Base-by-base conservation (phyloP, 495 filamentous ascomycete species). In the Saxispiralis lemnorum region DNA sequence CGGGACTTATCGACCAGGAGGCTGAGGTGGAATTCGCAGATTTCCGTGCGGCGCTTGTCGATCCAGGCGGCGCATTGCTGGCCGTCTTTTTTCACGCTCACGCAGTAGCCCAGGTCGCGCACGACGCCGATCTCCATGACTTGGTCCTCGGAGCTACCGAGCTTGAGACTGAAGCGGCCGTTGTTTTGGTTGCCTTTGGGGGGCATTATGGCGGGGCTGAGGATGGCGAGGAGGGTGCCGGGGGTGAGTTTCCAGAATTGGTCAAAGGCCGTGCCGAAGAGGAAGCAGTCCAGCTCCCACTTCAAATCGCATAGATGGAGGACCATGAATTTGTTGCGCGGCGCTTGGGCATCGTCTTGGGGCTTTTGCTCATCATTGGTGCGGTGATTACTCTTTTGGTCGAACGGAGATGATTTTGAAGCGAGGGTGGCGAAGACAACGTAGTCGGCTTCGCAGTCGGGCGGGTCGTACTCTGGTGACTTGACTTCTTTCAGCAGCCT, bases 121-220 rank as follows among this genome's bases (percentile, higher is more conserved):
- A 83, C 75, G 14, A 71, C 73, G 28, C 92, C 92, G 24, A 99
- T 68, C 55, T 99, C 92, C 4, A 99, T 72, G 14, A 99, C 69
- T 0, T 77, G 87, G 48, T 99, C 89, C 31, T 81, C 78, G 31
- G 81, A 83, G 41, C 75, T 82, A 35, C 78, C 78, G 41, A 99
- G 69, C 1, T 79, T 75, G 19, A 99, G 67, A 31, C 78, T 82
- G 59, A 95, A 99, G 18, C 72, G 67, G 18, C 83, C 83, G 4
- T 81, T 87, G 13, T 48, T 36, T 28, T 45, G 35, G 12, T 70
- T 66, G 2, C 71, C 71, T 0, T 76, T 76, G 2, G 92, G 92
- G 7, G 87, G 83, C 72, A 99, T 78, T 51, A 96, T 79, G 2
- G 62, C 75, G 0, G 92, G 89, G 51, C 96, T 99, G n/a, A 99